Base-by-base conservation (phyloP, 2,329 filamentous ascomycete genomes). In the Pseudogymnoascus sp. region DNA sequence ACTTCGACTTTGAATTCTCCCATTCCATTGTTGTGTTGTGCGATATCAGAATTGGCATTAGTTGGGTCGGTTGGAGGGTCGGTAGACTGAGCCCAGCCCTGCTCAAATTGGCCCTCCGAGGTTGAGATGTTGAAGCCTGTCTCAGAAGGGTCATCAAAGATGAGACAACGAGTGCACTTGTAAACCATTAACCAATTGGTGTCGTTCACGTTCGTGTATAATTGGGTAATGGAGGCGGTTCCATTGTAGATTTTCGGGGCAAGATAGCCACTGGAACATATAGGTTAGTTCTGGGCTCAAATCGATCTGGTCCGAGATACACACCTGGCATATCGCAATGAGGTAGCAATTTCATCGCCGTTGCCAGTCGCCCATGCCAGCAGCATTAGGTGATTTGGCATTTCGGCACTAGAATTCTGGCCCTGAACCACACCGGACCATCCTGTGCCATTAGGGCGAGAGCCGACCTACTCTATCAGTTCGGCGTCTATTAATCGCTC, bases 151-250 rank as follows among this genome's bases (percentile, higher is more conserved):
- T 83, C 77, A 67, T 81, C 74, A 80, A 83, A 86, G 1, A 76
- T 69, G 21, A 84, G 75, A 71, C 83, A 86, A 67, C 79, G 78
- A 67, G 85, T 74, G 74, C 87, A 90, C 57, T 84, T 80, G 75
- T 87, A 90, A n/a, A 88, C 80, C 59, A 88, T 71, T 53, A 82
- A 82, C 72, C 83, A 90, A 67, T 82, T 76, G 26, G 82, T 84
- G 15, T 78, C 77, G 68, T 82, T 87, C 64, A 88, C 77, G 26
- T 76, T 79, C 13, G 82, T 80, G 13, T 81, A 83, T 65, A 89
- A 82, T 67, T 85, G 81, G 0, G 83, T 86, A 23, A 89, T 71
- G 35, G 78, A 84, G 8, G 87, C 85, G 66, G 84, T 78, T 63
- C 87, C 87, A 0, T 78, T 78, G 73, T 89, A 89, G 36, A 81